Percentiles rank a stretch among this genome's conserved stretches.
phyloP scores from a whole-genome alignment of 495 filamentous ascomycete genomes.

The Penicillium fimorum region DNA sequence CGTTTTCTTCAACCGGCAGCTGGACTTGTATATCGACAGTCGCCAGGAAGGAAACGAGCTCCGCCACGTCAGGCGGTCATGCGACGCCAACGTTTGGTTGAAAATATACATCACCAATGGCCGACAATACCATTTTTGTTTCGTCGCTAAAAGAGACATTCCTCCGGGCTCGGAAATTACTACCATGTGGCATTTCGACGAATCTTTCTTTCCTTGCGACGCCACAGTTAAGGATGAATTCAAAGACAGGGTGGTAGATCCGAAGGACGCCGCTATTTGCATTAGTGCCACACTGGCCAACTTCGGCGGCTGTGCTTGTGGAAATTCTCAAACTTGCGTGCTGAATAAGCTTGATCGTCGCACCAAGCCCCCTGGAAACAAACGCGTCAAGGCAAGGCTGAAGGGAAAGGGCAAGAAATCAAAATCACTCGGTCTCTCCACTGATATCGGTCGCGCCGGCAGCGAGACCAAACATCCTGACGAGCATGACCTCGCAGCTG shows the following conservation, averaged over 20 bases:
- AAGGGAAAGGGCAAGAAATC: constrained; percentile 57
- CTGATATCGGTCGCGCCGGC: constrained; percentile 73
- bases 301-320: constrained; percentile 87
- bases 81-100: constrained; percentile 76
- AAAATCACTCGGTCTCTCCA: constrained; percentile 60
- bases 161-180: constrained; percentile 61
- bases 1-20: constrained; percentile 76
- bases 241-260: constrained; percentile 26
- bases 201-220: constrained; percentile 43
- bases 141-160: constrained; percentile 74
- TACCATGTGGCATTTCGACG: constrained; percentile 63
- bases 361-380: constrained; percentile 13
- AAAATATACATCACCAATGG: constrained; percentile 76
- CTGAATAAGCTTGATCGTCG: constrained; percentile 73
- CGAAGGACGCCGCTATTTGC: constrained; percentile 52
- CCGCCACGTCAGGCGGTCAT: constrained; percentile 85
- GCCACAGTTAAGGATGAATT: constrained; percentile 48
- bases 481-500: constrained; percentile 49
- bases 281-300: constrained; percentile 76
- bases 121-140: constrained; percentile 82
- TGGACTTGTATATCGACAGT: constrained; percentile 89
- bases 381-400: constrained; percentile 46
- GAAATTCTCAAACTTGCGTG: constrained; percentile 59
- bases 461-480: constrained; percentile 62
- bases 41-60: constrained; percentile 78